Base-by-base conservation (phyloP, 2,329 filamentous ascomycete species). In the Diplodia seriata region DNA sequence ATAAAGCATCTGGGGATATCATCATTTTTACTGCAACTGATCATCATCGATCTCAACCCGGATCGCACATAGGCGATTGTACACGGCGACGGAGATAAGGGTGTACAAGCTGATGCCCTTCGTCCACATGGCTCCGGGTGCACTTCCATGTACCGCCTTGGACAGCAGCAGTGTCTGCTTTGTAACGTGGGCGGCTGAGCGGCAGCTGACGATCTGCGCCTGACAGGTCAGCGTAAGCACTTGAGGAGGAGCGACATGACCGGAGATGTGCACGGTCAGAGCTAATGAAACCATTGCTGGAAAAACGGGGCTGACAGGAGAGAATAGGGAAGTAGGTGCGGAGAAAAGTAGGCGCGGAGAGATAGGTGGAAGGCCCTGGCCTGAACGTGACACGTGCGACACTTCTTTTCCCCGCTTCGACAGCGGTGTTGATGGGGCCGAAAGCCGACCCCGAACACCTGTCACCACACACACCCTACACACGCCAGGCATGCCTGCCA, bases 321-420 rank as follows among this genome's bases (percentile, higher is more conserved):
- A 36, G 20, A 29, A 29, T 53, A 51, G 29, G 59, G 59, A 63
- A 63, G 59, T 38, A 33, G 6, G 43, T 43, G 18, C 40, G 57
- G 57, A 62, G 57, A 62, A 50, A 62, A 62, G 57, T 62, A 50
- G 57, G 49, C 40, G 57, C 57, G 57, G 29, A 40, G 14, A 63
- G 23, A 18, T n/a, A 50, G 26, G 56, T 36, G 11, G 36, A 38
- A 11, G 11, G 36, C 36, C 36, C 36, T 38, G 36, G 11, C 11
- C 36, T 12, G 36, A 12, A 9, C 9, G 20, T 36, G 47, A 63
- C 59, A 63, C 59, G 59, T 63, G 59, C 59, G 15, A 31, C 43
- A 7, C n/a, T 9, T 47, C 36, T 59, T 15, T 29, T 47, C 26
- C 26, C 29, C 47, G 29, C 47, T 53, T 47, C n/a, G 56, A 26